These are phyloP conservation scores for Suillus subluteus DNA, from an alignment of 768 basidiomycete genomes.

Conservation along the genomic window DNA sequence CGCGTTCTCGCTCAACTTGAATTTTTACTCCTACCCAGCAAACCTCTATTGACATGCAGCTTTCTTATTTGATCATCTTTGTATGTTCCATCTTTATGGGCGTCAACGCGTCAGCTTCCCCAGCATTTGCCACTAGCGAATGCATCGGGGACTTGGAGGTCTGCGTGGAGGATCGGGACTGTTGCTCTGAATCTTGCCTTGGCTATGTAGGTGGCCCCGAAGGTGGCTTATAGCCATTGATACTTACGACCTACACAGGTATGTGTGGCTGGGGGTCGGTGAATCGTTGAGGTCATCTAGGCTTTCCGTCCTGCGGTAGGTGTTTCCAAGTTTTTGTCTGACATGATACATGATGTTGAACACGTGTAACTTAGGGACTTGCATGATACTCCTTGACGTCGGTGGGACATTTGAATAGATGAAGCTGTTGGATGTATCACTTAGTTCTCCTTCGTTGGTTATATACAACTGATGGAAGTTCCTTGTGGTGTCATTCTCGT, in stretches of 20 bases:
- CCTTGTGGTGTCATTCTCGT: too few species aligned
- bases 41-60: neutral
- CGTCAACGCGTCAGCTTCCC: neutral
- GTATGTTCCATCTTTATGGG: neutral
- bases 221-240: neutral
- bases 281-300: neutral
- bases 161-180: neutral
- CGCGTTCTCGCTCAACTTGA: neutral
- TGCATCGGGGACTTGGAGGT: neutral
- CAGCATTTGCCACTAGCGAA: neutral
- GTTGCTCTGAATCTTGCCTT: neutral
- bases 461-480: neutral
- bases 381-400: neutral
- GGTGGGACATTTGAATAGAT: neutral
- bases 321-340: neutral
- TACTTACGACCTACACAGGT: neutral
- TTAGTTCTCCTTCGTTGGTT: neutral
- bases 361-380: neutral
- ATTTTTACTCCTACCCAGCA: neutral
- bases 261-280: neutral
- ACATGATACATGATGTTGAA: neutral
- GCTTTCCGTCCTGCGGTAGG: neutral
- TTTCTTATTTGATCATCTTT: neutral
- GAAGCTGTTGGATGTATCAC: neutral
- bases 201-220: neutral